These are phyloP conservation scores for Metschnikowia amazonensis DNA, from an alignment of 805 yeast species.

Conservation along the genomic window DNA sequence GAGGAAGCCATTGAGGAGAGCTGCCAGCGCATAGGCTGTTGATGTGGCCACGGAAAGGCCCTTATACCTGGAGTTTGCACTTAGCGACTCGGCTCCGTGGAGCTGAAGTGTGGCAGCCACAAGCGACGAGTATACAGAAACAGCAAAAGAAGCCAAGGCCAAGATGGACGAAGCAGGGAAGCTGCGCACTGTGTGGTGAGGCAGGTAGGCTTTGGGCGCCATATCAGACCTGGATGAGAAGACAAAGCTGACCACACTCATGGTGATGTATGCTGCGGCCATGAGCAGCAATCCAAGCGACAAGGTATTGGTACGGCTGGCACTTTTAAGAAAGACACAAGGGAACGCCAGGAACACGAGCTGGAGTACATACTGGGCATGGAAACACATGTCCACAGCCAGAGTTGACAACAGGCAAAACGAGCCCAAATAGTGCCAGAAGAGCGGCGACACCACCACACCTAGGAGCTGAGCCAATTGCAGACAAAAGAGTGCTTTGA, in stretches of 20 bases:
- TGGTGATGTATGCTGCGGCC: slow-evolving; percentile 30
- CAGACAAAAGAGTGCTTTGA: slow-evolving; percentile 8
- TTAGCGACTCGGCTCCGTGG: slow-evolving; percentile 49
- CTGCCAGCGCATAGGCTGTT: slow-evolving; percentile 6
- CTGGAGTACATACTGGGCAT: slow-evolving; percentile 34
- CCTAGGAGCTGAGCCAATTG: slow-evolving; percentile 8
- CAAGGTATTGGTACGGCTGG: slow-evolving; percentile 46
- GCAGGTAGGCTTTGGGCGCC: slow-evolving; percentile 23
- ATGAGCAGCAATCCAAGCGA: slow-evolving; percentile 41
- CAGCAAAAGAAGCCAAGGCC: slow-evolving; percentile 42
- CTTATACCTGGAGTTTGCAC: slow-evolving; percentile 37
- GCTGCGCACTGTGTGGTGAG: slow-evolving; percentile 30
- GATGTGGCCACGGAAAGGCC: slow-evolving; percentile 13
- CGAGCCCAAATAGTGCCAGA: slow-evolving; percentile 8
- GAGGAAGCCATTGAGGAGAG: neutral
- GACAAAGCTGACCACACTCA: slow-evolving; percentile 34
- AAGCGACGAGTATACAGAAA: slow-evolving; percentile 45
- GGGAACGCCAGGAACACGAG: slow-evolving; percentile 44
- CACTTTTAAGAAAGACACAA: slow-evolving; percentile 37
- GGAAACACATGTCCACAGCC: slow-evolving; percentile 7
- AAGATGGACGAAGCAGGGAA: slow-evolving; percentile 41
- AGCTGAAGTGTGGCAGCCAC: slow-evolving; percentile 47
- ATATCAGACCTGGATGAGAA: slow-evolving; percentile 21
- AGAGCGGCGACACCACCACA: slow-evolving; percentile 6
- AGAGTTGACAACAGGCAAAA: slow-evolving; percentile 10